Percentiles rank a stretch among this genome's conserved stretches.
Conservation (phyloP, 768 basidiomycete species). For the Kwoniella bestiolae region DNA sequence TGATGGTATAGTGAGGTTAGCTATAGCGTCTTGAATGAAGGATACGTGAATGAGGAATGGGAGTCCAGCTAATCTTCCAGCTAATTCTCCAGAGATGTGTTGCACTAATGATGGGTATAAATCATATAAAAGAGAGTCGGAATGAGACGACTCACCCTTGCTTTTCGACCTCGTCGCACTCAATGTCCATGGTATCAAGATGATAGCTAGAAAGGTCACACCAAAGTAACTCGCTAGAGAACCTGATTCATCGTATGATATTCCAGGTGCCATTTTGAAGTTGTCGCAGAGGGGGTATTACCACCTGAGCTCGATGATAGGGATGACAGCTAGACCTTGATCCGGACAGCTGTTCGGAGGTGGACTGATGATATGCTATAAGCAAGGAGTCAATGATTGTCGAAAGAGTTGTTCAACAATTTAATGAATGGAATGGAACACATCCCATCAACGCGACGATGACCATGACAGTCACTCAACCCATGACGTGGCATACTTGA, state of each 20-base stretch:
- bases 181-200: constrained; percentile 75
- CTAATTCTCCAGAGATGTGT: no score
- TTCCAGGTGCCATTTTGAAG: constrained; percentile 48
- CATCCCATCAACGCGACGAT: neutral
- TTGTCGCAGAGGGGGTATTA: no score
- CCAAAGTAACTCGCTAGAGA: constrained; percentile 70
- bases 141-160: constrained; percentile 59
- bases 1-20: no score
- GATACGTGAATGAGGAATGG: no score
- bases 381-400: neutral
- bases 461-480: no score
- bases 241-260: constrained; percentile 59
- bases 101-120: neutral
- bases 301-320: no score
- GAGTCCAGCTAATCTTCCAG: no score
- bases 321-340: no score
- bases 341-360: no score
- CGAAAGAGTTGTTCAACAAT: no score
- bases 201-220: constrained; percentile 81
- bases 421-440: neutral
- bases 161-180: constrained; percentile 7
- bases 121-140: neutral
- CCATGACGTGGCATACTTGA: no score
- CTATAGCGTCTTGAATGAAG: constrained; percentile 33
- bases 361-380: neutral